Base-by-base conservation (phyloP, 257 asterid genomes). In the Buddleja alternifolia region DNA sequence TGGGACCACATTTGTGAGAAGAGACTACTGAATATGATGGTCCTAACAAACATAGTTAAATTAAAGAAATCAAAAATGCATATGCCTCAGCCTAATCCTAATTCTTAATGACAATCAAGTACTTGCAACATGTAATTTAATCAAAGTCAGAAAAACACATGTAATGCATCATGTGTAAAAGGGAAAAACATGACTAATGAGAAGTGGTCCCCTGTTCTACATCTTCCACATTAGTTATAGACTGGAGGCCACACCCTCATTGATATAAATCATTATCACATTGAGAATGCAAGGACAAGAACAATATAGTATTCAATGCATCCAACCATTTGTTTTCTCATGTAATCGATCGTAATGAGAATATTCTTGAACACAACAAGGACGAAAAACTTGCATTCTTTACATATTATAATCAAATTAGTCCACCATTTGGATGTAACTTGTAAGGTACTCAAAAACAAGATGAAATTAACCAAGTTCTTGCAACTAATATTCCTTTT, bases 151-250 rank as follows among this genome's bases (percentile, higher is more conserved):
- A 72, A 32, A 34, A 52, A 63, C 64, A 42, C 57, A 41, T 53
- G 15, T 19, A 29, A 21, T 39, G 47, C 73, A 66, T 24, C 39
- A 25, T 37, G 29, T 53, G 24, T 10, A 69, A 42, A 75, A 54
- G 48, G 62, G 46, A 32, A 63, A 81, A 41, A 19, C 67, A 25
- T 69, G 48, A 60, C 46, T 70, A 78, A 79, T 72, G 81, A 75
- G 58, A 63, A 73, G 90, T 86, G 90, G 88, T 84, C 93, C 89
- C 83, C 73, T 65, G 73, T 56, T 75, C 62, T 52, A 42, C 24
- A 67, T 66, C 58, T 74, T 71, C 62, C 17, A 62, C 76, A 41
- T 39, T 63, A 29, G 52, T 32, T 50, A 52, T 44, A 60, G 36
- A 58, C 47, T 56, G 15, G 42, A 53, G 5, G 37, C 47, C 50